Base-by-base conservation (phyloP, 805 yeast species). In the Cyberlindnera sargentensis region DNA sequence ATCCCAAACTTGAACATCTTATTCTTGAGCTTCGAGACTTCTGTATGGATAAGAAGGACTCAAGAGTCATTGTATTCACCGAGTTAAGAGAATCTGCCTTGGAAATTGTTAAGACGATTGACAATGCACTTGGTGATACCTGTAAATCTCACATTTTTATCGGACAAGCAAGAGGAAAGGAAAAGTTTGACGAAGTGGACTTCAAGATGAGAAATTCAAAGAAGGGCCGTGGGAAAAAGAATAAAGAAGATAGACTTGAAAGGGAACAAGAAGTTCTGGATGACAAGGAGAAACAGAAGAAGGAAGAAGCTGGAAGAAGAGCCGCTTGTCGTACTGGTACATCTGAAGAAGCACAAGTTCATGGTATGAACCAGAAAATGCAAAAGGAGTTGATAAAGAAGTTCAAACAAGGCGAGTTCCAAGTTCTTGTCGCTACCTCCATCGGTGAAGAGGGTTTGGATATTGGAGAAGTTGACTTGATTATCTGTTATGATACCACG, bases 381-480 rank as follows among this genome's bases (percentile, higher is more conserved):
- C 99, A 93, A 56, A 88, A 87, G 52, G 82, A 81, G 44, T 73
- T 87, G 8, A 82, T 93, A 28, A 73, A 73, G 29, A 71, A 80
- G 45, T 93, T 93, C 64, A 85, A 82, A 54, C 56, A 63, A 0
- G 96, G 95, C 6, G 70, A 63, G 1, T 76, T 77, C 55, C 95
- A 93, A 57, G 79, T 87, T 7, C 66, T 93, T 23, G 96, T 93
- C 5, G 96, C 98, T 4, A 93, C 99, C 0, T 89, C 96, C 0
- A 91, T 93, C 58, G 99, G 98, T 38, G 99, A 93, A 61, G 99
- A 93, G 69, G 99, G 99, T 37, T 72, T 93, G 50, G 99, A 93
- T 68, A 95, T 93, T 51, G 99, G 99, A 30, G 97, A 95, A 60
- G 99, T 93, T 42, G 99, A 93, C 62, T 61, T 93, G 54, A 91